phyloP scores from a whole-genome alignment of 2,329 filamentous ascomycete genomes.

The Colletotrichum sp. region DNA sequence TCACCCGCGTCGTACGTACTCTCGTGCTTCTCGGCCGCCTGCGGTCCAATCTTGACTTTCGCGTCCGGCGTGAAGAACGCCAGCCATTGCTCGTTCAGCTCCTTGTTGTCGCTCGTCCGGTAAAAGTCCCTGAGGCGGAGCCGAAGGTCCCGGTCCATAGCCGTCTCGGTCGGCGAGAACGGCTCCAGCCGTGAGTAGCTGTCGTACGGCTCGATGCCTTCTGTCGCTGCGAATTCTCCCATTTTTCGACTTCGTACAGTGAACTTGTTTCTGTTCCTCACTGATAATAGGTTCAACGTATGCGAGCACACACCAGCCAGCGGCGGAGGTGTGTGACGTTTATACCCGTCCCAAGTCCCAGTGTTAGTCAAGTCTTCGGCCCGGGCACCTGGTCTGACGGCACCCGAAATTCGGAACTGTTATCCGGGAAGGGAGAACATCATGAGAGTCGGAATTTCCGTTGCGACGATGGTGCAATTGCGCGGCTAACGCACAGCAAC shows the following conservation, averaged over 20 bases:
- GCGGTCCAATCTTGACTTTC: conserved; percentile 3
- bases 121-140: conserved; percentile 21
- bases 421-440: neutral
- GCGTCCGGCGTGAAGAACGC: conserved; percentile 14
- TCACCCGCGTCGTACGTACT: neutral
- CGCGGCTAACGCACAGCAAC: neutral
- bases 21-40: conserved; percentile 2
- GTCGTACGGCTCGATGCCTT: conserved; percentile 13
- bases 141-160: conserved; percentile 19
- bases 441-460: neutral
- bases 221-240: neutral
- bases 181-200: conserved; percentile 18
- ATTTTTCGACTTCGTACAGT: neutral
- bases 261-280: neutral
- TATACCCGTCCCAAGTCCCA: neutral
- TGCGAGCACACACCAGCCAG: neutral
- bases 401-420: conserved; percentile 1
- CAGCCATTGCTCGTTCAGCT: conserved; percentile 10
- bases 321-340: conserved; percentile 1
- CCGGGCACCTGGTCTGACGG: neutral
- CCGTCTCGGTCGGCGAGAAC: conserved; percentile 13
- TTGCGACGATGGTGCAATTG: neutral
- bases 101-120: conserved; percentile 15
- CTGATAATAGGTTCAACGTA: neutral
- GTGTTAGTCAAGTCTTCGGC: neutral